Evolutionary conservation across 2,329 filamentous ascomycete species (phyloP).

Genomic region (Boeremia lycopersici): DNA sequence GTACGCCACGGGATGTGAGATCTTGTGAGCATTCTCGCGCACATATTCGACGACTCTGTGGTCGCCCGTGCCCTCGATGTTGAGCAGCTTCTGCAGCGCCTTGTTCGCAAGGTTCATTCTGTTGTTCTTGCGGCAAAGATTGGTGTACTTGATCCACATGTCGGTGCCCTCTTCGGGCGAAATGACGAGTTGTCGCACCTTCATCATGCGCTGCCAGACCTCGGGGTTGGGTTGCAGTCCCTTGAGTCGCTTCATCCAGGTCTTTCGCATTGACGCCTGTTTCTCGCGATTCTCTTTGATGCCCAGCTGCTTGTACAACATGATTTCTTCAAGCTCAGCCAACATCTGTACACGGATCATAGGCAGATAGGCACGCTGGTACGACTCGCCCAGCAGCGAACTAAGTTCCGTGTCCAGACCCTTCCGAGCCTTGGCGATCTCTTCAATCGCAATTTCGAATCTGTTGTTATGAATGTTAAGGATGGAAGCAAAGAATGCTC

Average conservation of each 20-base stretch:
- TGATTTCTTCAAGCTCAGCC: conserved; percentile 96
- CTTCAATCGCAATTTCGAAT: conserved; percentile 86
- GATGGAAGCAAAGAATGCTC: conserved; percentile 97
- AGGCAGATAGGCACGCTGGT: conserved; percentile 96
- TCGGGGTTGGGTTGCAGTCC: conserved; percentile 97
- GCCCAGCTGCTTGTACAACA: conserved; percentile 88
- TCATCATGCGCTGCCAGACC: conserved; percentile 98
- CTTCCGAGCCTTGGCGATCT: conserved; percentile 90
- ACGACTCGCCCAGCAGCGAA: conserved; percentile 95
- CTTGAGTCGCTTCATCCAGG: conserved; percentile 93
- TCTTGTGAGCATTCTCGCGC: conserved; percentile 48
- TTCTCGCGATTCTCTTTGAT: conserved; percentile 74
- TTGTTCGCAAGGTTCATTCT: conserved; percentile 95
- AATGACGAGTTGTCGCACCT: conserved; percentile 90
- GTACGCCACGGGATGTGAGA: conserved; percentile 84
- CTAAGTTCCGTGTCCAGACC: conserved; percentile 95
- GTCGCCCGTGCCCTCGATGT: conserved; percentile 41
- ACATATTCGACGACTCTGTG: conserved; percentile 43
- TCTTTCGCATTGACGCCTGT: conserved; percentile 86
- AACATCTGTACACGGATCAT: conserved; percentile 99
- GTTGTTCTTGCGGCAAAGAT: conserved; percentile 94
- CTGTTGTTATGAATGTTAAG: conserved; percentile 93
- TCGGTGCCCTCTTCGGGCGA: conserved; percentile 91
- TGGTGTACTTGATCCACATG: conserved; percentile 99
- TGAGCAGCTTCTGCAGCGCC: conserved; percentile 86